Evolutionary conservation across 1,139 yeast species (phyloP).

Genomic region (Pichia sp.): DNA sequence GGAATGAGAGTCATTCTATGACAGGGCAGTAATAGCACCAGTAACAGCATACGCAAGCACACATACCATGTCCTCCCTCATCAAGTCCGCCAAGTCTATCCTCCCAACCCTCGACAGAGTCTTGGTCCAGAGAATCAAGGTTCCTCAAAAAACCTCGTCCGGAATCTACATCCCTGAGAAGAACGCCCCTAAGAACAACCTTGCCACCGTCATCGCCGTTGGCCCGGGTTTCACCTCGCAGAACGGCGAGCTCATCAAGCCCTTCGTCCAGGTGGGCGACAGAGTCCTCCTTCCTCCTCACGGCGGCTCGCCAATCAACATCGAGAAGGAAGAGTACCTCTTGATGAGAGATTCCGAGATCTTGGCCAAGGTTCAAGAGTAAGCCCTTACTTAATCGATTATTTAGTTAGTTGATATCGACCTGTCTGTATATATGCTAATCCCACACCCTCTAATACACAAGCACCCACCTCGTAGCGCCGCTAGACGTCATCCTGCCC

Average conservation of each 20-base stretch:
- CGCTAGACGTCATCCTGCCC: not conserved
- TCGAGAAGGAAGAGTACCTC: slow-evolving; percentile 76
- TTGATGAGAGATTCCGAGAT: slow-evolving; percentile 88
- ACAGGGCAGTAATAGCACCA: not conserved
- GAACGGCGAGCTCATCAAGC: slow-evolving; percentile 66
- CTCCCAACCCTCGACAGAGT: slow-evolving; percentile 94
- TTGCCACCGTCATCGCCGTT: slow-evolving; percentile 74
- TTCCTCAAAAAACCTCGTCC: slow-evolving; percentile 86
- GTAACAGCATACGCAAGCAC: not conserved
- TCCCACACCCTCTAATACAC: not conserved
- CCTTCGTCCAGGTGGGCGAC: slow-evolving; percentile 83
- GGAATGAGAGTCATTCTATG: no score
- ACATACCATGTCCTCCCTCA: slow-evolving; percentile 40
- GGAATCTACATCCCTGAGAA: slow-evolving; percentile 96
- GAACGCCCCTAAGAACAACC: slow-evolving; percentile 88
- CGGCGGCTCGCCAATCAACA: slow-evolving; percentile 77
- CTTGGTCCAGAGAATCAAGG: slow-evolving; percentile 78
- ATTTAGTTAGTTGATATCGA: not conserved
- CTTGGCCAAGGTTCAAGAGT: slow-evolving; percentile 76
- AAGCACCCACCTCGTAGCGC: not conserved
- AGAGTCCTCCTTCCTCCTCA: slow-evolving; percentile 79
- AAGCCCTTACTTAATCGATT: slow-evolving; percentile 2
- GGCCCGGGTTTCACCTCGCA: slow-evolving; percentile 76
- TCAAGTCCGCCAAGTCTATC: slow-evolving; percentile 83
- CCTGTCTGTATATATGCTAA: slow-evolving; percentile 1